Conservation (phyloP, 352 stramenopile species). For the Phytophthora capsici region DNA sequence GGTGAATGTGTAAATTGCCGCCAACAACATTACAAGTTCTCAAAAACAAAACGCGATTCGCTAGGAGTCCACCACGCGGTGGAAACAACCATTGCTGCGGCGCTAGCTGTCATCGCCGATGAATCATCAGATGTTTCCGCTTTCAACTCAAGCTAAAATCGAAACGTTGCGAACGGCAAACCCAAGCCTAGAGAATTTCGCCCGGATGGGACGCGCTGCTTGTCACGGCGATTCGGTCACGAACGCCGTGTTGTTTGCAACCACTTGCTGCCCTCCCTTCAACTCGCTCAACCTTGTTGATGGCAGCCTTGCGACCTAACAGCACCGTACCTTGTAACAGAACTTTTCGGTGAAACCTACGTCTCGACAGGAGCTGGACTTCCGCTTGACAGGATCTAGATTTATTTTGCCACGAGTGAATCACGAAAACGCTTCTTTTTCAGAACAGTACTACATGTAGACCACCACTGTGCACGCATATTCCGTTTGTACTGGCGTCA, state of each 20-base stretch:
- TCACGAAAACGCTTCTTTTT: slow-evolving; percentile 8
- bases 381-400: slow-evolving; percentile 23
- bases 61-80: no score
- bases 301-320: slow-evolving; percentile 1
- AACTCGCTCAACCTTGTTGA: slow-evolving; percentile 2
- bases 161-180: slow-evolving; percentile 2
- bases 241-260: neutral
- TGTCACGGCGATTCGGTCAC: neutral
- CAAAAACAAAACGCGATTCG: no score
- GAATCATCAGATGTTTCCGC: slow-evolving; percentile 18
- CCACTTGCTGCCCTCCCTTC: neutral
- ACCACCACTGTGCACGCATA: neutral
- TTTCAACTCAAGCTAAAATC: neutral
- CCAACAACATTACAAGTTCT: neutral
- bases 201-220: slow-evolving; percentile 3
- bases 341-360: neutral
- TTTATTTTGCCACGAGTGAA: neutral
- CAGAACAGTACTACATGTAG: neutral
- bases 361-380: slow-evolving; percentile 10
- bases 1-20: slow-evolving; percentile 1
- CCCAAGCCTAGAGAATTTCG: neutral
- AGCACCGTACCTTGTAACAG: neutral
- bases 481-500: slow-evolving; percentile 15
- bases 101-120: slow-evolving; percentile 1
- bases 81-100: neutral